Evolutionary conservation across 306 rosid species (phyloP), one percentile per base, ranked within the genome.

Genomic region (Cucumis cinereus): DNA sequence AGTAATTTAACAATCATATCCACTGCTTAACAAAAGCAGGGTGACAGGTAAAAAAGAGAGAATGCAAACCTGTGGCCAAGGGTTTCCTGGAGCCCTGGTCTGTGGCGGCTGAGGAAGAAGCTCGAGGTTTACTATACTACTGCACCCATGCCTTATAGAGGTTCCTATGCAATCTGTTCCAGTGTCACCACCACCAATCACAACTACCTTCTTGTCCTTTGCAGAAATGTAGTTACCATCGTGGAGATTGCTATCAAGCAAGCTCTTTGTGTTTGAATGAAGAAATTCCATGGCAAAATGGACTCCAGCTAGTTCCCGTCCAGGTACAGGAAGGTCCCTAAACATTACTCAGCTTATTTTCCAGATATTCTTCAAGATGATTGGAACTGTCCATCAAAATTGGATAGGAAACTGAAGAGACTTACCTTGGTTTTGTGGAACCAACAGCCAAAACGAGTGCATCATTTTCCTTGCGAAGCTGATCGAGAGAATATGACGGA

Each of bases 91-190:
- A 24, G 96, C 99, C 88, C 99, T 87, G 28, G 91, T 82, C 54
- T 23, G 86, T 20, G 99, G 97, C 28, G 97, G 99, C 85, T 85
- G 75, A 14, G 99, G 92, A 74, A 95, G 97, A 76, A 92, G 92
- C 78, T 95, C 99, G 20, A 90, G 81, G 77, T 85, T 82, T 35
- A 82, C 71, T 2, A 92, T 16, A 41, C 80, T 64, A 47, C 78
- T 88, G 84, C 99, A 95, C 60, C 99, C 99, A 83, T 95, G 99
- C 15, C 99, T 89, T 52, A 95, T 80, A 36, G 99, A 95, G 63
- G 99, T 95, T 49, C 98, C 99, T 2, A 95, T 89, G 91, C 99
- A 95, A 86, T 95, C 99, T 15, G 99, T 95, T 70, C 99, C 99
- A 10, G 99, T 95, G 89, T 95, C 99, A 79, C 99, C 99, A 11